Base-by-base conservation (phyloP, 768 basidiomycete species). In the Lactarius hengduanensis region DNA sequence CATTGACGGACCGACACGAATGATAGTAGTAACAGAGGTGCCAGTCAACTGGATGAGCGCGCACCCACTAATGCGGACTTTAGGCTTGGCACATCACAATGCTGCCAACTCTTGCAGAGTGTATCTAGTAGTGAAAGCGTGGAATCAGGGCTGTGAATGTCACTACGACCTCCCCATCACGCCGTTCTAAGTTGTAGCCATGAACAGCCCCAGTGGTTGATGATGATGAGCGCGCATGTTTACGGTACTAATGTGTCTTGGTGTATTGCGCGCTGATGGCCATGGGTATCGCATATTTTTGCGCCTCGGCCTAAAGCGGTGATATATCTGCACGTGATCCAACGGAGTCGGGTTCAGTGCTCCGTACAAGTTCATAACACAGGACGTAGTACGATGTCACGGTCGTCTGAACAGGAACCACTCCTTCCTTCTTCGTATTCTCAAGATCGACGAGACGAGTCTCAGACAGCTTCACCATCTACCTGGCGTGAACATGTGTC, bases 331-430 rank as follows among this genome's bases (percentile, higher is more conserved):
- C 50, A 53, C 50, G 50, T 53, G 50, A 53, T 26, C 13, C 11
- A 4, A 13, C 4, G n/a, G n/a, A n/a, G 38, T 38, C 38, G 38
- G 38, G 38, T 13, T 11, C 34, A 38, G 11, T 38, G 34, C 32
- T 9, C 32, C 32, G 32, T 26, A 26, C 26, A 26, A 26, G 26
- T 34, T 34, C 9, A 36, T 36, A n/a, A n/a, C n/a, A n/a, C n/a
- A 40, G 38, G 38, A 40, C 38, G 13, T 34, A 34, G 30, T 7
- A 26, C 26, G 26, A 26, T 26, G 26, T 26, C 26, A 26, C n/a
- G 26, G 55, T 59, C 64, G 70, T 73, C 72, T 16, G 76, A 77
- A 43, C 71, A 74, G 40, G 68, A 76, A 0, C 75, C 74, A 3
- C 72, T 75, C 8, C 73, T 74, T 26, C 62, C 71, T 2, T 59